phyloP scores from a whole-genome alignment of 192 early-diverging fungal species.

The Coemansia sp. region DNA sequence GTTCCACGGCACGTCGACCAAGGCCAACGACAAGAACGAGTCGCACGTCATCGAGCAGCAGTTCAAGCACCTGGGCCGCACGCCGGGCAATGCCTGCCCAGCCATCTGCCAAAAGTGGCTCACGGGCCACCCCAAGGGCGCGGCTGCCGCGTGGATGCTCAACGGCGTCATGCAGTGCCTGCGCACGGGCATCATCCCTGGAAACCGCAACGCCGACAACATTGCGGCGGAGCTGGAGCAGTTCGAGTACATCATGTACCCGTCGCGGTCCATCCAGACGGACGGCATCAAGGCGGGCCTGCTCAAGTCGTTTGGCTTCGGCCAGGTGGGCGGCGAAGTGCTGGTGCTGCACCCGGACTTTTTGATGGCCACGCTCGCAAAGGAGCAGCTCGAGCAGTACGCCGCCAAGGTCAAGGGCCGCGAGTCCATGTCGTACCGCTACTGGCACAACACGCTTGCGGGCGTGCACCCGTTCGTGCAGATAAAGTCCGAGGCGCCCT shows the following conservation, averaged over 20 bases:
- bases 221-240: conserved; percentile 61
- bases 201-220: conserved; percentile 75
- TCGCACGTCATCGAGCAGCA: conserved; percentile 85
- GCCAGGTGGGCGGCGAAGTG: conserved; percentile 89
- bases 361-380: conserved; percentile 68
- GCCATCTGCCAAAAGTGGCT: conserved; percentile 92
- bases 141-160: conserved; percentile 94
- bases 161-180: conserved; percentile 85
- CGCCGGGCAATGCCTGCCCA: conserved; percentile 76
- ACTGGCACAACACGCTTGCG: conserved; percentile 84
- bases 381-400: conserved; percentile 71
- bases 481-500: conserved; percentile 87
- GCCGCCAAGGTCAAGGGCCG: conserved; percentile 63
- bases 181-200: conserved; percentile 82
- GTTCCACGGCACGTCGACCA: conserved; percentile 95
- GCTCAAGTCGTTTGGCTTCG: conserved; percentile 93
- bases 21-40: conserved; percentile 97
- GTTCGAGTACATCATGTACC: conserved; percentile 82
- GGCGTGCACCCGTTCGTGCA: conserved; percentile 80
- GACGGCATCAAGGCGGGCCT: conserved; percentile 82
- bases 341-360: conserved; percentile 88
- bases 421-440: conserved; percentile 84
- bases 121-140: conserved; percentile 91
- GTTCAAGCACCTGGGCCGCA: conserved; percentile 81
- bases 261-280: conserved; percentile 86